Percentiles rank a stretch among this genome's conserved stretches.
phyloP scores from a whole-genome alignment of 1,139 yeast species.

The Debaryomyces psychrophilus region DNA sequence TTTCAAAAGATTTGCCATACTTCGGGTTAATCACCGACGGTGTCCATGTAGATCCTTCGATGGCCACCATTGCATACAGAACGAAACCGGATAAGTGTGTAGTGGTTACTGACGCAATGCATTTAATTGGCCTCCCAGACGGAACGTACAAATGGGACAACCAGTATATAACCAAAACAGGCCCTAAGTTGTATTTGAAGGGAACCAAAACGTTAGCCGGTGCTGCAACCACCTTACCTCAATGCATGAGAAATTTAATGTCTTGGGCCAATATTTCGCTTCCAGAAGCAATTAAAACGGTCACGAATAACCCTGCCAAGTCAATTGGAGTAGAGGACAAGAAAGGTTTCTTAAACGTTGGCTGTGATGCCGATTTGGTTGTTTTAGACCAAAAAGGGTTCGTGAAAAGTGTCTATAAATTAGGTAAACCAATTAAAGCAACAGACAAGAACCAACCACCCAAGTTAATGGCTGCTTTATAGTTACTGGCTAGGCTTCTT shows the following conservation, averaged over 20 bases:
- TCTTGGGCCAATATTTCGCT: conserved; percentile 55
- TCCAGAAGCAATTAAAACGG: conserved; percentile 59
- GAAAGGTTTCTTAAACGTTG: conserved; percentile 56
- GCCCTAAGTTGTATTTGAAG: conserved; percentile 50
- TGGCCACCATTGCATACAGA: conserved; percentile 56
- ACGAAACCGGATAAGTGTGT: conserved; percentile 59
- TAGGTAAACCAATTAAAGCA: conserved; percentile 42
- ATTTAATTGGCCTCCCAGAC: conserved; percentile 54
- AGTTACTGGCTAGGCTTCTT: neutral
- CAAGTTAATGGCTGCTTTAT: conserved; percentile 25
- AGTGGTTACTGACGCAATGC: conserved; percentile 67
- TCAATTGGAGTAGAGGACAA: conserved; percentile 47
- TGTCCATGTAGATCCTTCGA: conserved; percentile 63
- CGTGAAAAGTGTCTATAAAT: conserved; percentile 54
- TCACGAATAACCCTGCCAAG: conserved; percentile 59
- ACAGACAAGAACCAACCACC: conserved; percentile 25
- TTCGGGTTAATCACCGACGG: conserved; percentile 67
- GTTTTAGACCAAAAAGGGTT: conserved; percentile 50
- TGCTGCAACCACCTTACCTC: conserved; percentile 59
- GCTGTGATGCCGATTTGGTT: conserved; percentile 64
- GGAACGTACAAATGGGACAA: conserved; percentile 55
- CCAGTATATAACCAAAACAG: conserved; percentile 53
- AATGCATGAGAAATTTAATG: conserved; percentile 56
- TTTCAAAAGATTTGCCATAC: conserved; percentile 43
- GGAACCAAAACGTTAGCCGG: conserved; percentile 68